phyloP scores from a whole-genome alignment of 2,329 filamentous ascomycete genomes.

The Diaporthe nobilis region DNA sequence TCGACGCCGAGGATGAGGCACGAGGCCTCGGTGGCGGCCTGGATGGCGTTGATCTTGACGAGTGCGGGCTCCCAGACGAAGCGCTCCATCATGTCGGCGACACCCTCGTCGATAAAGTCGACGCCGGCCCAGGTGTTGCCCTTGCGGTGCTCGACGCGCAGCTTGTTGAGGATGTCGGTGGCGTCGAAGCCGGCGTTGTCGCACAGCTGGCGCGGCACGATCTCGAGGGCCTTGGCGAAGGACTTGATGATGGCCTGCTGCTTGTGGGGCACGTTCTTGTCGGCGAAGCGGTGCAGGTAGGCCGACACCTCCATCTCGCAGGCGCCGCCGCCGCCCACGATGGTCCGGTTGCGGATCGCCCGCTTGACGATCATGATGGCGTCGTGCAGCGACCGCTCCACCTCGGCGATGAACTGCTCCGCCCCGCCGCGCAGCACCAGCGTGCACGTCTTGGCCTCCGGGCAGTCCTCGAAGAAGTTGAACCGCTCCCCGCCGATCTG shows the following conservation, averaged over 20 bases:
- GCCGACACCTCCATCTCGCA: conserved; percentile 97
- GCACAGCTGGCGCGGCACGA: conserved; percentile 96
- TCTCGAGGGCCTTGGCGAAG: conserved; percentile 96
- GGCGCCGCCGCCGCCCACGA: conserved; percentile 95
- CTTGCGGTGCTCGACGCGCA: conserved; percentile 96
- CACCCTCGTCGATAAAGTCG: conserved; percentile 92
- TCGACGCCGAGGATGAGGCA: conserved; percentile 97
- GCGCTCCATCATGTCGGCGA: conserved; percentile 92
- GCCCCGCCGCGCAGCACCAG: conserved; percentile 94
- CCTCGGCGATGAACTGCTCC: conserved; percentile 99
- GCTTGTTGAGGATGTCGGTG: conserved; percentile 95
- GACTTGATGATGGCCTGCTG: conserved; percentile 98
- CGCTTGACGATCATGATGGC: conserved; percentile 99
- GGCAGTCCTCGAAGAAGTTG: conserved; percentile 98
- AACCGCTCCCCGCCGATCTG: conserved; percentile 98
- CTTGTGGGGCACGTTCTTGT: conserved; percentile 93
- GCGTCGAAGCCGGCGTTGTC: conserved; percentile 99
- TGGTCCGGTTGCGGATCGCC: conserved; percentile 92
- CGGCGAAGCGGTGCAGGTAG: conserved; percentile 92
- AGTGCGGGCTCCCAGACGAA: conserved; percentile 98
- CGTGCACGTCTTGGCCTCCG: conserved; percentile 96
- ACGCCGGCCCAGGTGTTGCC: conserved; percentile 95
- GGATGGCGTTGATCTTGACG: conserved; percentile 97
- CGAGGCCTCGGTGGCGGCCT: conserved; percentile 94
- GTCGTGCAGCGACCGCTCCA: conserved; percentile 97